These are phyloP conservation scores for Macrolepiota dolichaula DNA, from an alignment of 768 basidiomycete species.

Conservation along the genomic window DNA sequence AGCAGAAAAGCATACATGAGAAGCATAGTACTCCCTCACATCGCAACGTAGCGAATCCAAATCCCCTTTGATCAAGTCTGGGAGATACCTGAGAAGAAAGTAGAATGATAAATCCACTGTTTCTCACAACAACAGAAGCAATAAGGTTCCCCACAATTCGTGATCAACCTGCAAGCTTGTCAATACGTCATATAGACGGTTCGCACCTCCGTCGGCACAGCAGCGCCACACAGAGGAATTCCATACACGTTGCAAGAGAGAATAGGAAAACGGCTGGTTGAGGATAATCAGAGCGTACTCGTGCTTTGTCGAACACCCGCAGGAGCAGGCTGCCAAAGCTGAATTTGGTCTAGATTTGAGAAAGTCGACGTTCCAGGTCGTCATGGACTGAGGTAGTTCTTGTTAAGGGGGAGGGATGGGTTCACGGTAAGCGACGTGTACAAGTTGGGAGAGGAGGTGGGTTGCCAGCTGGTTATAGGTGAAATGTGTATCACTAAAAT, in stretches of 20 bases:
- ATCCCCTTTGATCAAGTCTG: slow-evolving; percentile 91
- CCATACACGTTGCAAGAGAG: slow-evolving; percentile 65
- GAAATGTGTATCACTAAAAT: too few species aligned
- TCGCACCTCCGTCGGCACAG: slow-evolving; percentile 90
- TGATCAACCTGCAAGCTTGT: slow-evolving; percentile 17
- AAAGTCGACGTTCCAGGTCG: slow-evolving; percentile 41
- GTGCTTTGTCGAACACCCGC: slow-evolving; percentile 9
- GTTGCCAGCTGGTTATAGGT: too few species aligned
- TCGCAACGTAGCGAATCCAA: slow-evolving; percentile 83
- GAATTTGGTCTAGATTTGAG: slow-evolving; percentile 17
- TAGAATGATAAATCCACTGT: neutral
- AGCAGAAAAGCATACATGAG: slow-evolving; percentile 40
- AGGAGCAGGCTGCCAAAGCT: neutral
- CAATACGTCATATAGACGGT: slow-evolving; percentile 67
- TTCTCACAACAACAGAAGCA: neutral
- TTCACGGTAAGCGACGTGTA: neutral
- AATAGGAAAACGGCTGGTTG: slow-evolving; percentile 78
- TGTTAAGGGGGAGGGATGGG: neutral
- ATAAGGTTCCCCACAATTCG: slow-evolving; percentile 13
- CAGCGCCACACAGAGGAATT: slow-evolving; percentile 44
- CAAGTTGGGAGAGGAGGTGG: too few species aligned
- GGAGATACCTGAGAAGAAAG: slow-evolving; percentile 54
- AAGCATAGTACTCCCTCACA: slow-evolving; percentile 65
- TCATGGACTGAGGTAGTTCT: slow-evolving; percentile 15
- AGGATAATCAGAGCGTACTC: slow-evolving; percentile 74